A percentile compares a stretch with the other conserved stretches of the same genome.
Conservation (phyloP, 2,329 filamentous ascomycete species). For the Pseudogymnoascus sp. region DNA sequence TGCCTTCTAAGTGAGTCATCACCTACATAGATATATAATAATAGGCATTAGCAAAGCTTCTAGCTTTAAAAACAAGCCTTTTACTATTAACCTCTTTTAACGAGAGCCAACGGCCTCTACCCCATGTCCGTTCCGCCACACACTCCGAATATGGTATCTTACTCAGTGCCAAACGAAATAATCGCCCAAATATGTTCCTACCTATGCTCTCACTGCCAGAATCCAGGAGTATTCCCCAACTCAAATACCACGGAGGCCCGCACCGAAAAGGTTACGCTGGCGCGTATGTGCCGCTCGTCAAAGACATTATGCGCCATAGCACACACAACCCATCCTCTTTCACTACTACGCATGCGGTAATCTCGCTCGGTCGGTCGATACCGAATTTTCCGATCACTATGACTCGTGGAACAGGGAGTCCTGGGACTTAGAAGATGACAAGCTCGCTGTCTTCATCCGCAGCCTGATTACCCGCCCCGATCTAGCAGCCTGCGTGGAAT, state of each 20-base stretch:
- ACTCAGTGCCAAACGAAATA: not conserved
- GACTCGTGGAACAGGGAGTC: not conserved
- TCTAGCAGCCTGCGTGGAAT: not conserved
- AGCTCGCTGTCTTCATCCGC: too few relatives aligned
- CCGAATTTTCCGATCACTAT: too few relatives aligned
- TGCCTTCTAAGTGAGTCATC: too few relatives aligned
- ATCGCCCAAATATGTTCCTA: not conserved
- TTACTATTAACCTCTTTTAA: too few relatives aligned
- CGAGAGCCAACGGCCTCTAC: too few relatives aligned
- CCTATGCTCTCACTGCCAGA: not conserved
- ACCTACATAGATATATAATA: too few relatives aligned
- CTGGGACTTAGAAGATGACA: not conserved
- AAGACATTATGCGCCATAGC: not conserved
- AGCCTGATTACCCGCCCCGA: not conserved
- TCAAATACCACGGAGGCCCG: slow-evolving; percentile 19
- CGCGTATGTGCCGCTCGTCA: not conserved
- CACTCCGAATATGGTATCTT: not conserved
- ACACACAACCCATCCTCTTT: not conserved
- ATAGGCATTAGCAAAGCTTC: too few relatives aligned
- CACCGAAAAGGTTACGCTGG: slow-evolving; percentile 15
- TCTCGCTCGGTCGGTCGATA: not conserved
- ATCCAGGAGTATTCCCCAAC: not conserved
- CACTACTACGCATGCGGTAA: not conserved
- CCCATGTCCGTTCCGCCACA: too few relatives aligned
- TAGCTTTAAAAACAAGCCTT: too few relatives aligned